Evolutionary conservation across 306 rosid species (phyloP).

Genomic region (Morella rubra): DNA sequence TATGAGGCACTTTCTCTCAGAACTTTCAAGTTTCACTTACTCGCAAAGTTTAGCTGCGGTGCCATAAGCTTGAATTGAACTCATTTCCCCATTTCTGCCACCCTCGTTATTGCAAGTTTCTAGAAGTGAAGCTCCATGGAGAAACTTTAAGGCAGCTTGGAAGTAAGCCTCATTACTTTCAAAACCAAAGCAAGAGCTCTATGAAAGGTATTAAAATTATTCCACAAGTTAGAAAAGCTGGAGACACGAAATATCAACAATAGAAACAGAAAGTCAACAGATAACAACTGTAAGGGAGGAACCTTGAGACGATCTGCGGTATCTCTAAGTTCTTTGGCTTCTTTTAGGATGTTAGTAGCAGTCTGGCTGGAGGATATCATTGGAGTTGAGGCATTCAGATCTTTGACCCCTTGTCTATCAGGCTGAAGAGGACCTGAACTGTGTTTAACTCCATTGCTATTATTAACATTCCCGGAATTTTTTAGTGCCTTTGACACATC

Average conservation of each 20-base stretch:
- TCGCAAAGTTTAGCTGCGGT: conserved; percentile 71
- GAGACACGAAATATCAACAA: conserved; percentile 21
- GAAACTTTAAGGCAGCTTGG: conserved; percentile 86
- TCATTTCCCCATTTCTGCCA: conserved; percentile 60
- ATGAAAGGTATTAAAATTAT: conserved; percentile 15
- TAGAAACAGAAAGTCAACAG: conserved; percentile 30
- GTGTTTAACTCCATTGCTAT: conserved; percentile 23
- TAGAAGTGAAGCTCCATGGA: conserved; percentile 67
- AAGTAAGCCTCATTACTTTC: conserved; percentile 83
- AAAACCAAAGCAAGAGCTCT: conserved; percentile 68
- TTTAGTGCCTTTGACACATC: conserved; percentile 37
- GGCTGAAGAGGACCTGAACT: conserved; percentile 33
- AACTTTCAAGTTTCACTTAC: conserved; percentile 40
- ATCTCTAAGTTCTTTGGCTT: conserved; percentile 61
- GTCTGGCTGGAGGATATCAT: conserved; percentile 42
- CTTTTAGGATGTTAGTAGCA: conserved; percentile 49
- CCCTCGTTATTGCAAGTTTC: conserved; percentile 52
- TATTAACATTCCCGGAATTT: conserved; percentile 32
- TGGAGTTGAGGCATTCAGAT: conserved; percentile 45
- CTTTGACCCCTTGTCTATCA: conserved; percentile 36
- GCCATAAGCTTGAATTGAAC: conserved; percentile 55
- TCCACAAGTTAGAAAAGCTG: conserved; percentile 17
- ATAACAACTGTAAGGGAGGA: conserved; percentile 26
- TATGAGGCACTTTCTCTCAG: neutral
- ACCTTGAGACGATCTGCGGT: conserved; percentile 72